phyloP scores from a whole-genome alignment of 2,329 filamentous ascomycete species.

The Atkinsonella texensis region DNA sequence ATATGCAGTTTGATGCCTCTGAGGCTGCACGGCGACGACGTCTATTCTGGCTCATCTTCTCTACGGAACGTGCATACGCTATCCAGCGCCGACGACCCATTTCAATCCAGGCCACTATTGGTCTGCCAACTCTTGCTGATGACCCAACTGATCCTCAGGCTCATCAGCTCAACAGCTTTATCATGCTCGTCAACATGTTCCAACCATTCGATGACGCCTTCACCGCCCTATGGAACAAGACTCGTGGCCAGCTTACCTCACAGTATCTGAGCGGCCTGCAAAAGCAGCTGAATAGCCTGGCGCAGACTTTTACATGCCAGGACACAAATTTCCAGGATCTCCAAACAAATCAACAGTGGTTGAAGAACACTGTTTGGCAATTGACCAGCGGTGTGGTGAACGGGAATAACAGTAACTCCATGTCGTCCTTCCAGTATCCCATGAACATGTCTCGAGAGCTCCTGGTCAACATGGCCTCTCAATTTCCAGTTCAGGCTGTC shows the following conservation, averaged over 20 bases:
- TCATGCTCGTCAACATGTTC: constrained; percentile 51
- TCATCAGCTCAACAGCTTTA: constrained; percentile 42
- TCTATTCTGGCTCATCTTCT: constrained; percentile 62
- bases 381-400: constrained; percentile 40
- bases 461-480: constrained; percentile 51
- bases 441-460: constrained; percentile 52
- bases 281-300: constrained; percentile 46
- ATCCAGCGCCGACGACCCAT: constrained; percentile 58
- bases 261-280: constrained; percentile 46
- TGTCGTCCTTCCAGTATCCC: constrained; percentile 52
- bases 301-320: constrained; percentile 38
- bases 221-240: constrained; percentile 55
- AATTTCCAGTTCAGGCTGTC: constrained; percentile 63
- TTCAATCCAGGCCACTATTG: constrained; percentile 57
- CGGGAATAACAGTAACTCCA: constrained; percentile 34
- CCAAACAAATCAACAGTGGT: constrained; percentile 50
- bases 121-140: constrained; percentile 48
- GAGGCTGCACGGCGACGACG: constrained; percentile 53
- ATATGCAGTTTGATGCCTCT: constrained; percentile 42
- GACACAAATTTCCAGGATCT: constrained; percentile 45
- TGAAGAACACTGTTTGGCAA: constrained; percentile 53
- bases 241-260: constrained; percentile 42
- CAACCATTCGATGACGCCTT: constrained; percentile 54
- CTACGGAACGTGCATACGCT: constrained; percentile 62
- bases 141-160: constrained; percentile 44